Evolutionary conservation across 352 stramenopile genomes (phyloP).

Genomic region (Stramenopiles sp.): DNA sequence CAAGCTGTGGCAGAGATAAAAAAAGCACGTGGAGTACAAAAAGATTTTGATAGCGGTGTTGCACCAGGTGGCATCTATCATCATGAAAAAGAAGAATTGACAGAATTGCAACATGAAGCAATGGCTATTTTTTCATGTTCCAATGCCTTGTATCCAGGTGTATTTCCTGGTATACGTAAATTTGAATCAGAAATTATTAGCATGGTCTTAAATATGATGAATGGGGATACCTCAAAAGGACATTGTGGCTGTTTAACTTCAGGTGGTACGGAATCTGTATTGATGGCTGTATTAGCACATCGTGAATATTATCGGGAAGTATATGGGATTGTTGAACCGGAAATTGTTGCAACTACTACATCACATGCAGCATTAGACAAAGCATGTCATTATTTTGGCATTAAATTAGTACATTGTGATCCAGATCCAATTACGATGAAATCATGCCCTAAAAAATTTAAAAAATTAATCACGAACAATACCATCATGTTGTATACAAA

Average conservation of each 20-base stretch:
- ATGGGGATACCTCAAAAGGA: conserved; percentile 8
- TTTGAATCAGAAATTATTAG: conserved; percentile 17
- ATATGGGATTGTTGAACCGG: background rate
- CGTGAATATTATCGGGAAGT: conserved; percentile 14
- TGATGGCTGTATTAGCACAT: conserved; percentile 22
- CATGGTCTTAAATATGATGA: conserved; percentile 14
- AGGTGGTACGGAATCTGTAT: conserved; percentile 23
- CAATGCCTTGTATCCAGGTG: conserved; percentile 19
- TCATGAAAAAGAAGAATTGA: conserved; percentile 12
- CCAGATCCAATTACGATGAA: conserved; percentile 11
- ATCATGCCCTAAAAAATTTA: conserved; percentile 2
- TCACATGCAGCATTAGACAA: conserved; percentile 23
- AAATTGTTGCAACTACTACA: conserved; percentile 20
- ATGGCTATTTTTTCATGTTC: conserved; percentile 15
- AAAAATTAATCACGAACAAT: conserved; percentile 22
- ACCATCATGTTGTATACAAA: conserved; percentile 70
- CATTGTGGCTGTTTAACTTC: conserved; percentile 18
- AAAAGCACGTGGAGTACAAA: conserved; percentile 1
- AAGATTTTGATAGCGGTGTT: background rate
- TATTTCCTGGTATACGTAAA: conserved; percentile 19
- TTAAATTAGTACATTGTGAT: conserved; percentile 20
- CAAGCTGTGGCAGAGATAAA: background rate
- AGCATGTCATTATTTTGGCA: conserved; percentile 21
- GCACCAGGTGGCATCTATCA: conserved; percentile 19
- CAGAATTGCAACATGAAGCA: conserved; percentile 11